These are phyloP conservation scores for Rhytidiadelphus loreus DNA, from an alignment of 225 moss, liverwort and hornwort genomes.

Conservation along the genomic window DNA sequence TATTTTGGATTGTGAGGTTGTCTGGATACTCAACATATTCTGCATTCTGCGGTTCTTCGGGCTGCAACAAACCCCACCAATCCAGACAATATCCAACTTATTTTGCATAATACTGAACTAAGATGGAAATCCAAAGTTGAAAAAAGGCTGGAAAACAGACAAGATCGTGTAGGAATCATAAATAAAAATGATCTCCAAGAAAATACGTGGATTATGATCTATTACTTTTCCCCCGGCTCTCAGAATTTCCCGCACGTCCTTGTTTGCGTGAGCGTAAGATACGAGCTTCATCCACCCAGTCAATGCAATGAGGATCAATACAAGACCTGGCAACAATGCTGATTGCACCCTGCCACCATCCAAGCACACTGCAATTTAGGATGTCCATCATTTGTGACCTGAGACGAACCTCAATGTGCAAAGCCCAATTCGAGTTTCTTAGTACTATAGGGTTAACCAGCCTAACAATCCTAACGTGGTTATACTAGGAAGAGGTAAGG, in stretches of 20 bases:
- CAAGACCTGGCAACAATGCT: not conserved
- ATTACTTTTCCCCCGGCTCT: not conserved
- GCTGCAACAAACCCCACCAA: constrained; percentile 23
- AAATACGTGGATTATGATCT: not conserved
- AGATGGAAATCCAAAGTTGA: not conserved
- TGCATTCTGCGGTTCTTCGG: constrained; percentile 29
- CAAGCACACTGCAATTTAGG: not conserved
- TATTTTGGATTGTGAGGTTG: constrained; percentile 56
- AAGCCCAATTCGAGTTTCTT: not conserved
- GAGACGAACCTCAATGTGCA: not conserved
- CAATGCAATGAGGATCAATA: not conserved
- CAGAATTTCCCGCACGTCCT: constrained; percentile 1
- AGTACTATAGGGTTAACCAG: not conserved
- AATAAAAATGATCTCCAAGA: not conserved
- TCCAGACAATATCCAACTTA: not conserved
- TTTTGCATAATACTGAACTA: not conserved
- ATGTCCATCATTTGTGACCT: not conserved
- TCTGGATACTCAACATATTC: constrained; percentile 56
- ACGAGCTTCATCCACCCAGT: constrained; percentile 12
- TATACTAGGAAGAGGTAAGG: not conserved
- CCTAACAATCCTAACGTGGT: not conserved
- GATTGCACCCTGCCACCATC: constrained; percentile 5
- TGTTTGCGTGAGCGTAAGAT: constrained; percentile 2
- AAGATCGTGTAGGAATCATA: not conserved
- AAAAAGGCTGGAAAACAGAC: not conserved